phyloP scores from a whole-genome alignment of 148 eudicot species.

The Beta vulgaris region DNA sequence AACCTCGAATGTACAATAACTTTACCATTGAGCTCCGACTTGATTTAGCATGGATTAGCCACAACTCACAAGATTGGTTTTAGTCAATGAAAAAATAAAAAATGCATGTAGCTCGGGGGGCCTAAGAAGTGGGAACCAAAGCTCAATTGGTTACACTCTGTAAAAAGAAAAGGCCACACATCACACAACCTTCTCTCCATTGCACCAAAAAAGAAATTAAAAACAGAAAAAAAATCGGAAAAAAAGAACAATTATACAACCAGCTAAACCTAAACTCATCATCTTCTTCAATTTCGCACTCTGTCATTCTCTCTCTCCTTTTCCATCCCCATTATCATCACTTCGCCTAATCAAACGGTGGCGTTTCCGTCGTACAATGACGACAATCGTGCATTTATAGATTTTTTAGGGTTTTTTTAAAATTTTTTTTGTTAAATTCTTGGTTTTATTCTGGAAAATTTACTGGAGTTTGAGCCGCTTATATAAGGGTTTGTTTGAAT shows the following conservation, averaged over 20 bases:
- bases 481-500: not conserved
- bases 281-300: not conserved
- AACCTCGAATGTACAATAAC: too few relatives aligned
- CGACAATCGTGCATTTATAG: conserved; percentile 7
- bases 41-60: too few relatives aligned
- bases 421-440: not conserved
- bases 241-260: not conserved
- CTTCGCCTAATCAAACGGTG: not conserved
- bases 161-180: conserved; percentile 6
- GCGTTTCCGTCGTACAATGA: not conserved
- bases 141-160: too few relatives aligned
- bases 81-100: too few relatives aligned
- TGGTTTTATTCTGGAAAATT: not conserved
- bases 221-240: not conserved
- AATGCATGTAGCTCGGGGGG: too few relatives aligned
- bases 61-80: too few relatives aligned
- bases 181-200: not conserved
- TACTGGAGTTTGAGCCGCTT: not conserved
- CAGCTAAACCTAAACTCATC: conserved; percentile 7
- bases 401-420: not conserved
- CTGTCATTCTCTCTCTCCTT: not conserved
- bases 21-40: too few relatives aligned
- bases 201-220: not conserved
- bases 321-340: not conserved
- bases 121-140: too few relatives aligned